Evolutionary conservation across 2,329 filamentous ascomycete genomes (phyloP).

Genomic region (Drechslerella coelobrocha): DNA sequence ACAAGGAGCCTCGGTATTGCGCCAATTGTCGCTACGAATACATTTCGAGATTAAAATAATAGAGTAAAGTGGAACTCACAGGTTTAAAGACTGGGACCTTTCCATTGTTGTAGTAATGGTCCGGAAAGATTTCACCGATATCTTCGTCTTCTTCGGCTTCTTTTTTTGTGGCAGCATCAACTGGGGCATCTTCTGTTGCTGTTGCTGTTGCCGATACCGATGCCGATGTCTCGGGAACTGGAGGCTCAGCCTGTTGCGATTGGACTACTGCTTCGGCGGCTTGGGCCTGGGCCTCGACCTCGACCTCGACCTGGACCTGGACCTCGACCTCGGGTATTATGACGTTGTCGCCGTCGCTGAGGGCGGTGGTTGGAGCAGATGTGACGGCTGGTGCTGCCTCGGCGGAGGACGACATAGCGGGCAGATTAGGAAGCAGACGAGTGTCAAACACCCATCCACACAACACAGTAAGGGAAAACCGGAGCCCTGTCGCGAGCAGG

Average conservation of each 20-base stretch:
- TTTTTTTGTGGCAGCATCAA: slow-evolving; percentile 15
- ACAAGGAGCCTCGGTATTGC: background rate
- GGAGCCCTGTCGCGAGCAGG: background rate
- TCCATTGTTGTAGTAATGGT: slow-evolving; percentile 82
- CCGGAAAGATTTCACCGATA: slow-evolving; percentile 79
- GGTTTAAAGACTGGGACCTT: slow-evolving; percentile 93
- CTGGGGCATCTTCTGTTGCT: background rate
- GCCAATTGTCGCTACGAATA: background rate
- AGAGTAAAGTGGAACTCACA: slow-evolving; percentile 61
- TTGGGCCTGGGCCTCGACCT: background rate
- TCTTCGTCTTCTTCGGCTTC: slow-evolving; percentile 64
- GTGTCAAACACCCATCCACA: slow-evolving; percentile 41
- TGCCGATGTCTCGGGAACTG: background rate
- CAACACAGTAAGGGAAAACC: slow-evolving; percentile 24
- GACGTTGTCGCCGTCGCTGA: slow-evolving; percentile 8
- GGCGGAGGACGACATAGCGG: slow-evolving; percentile 37
- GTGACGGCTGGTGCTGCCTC: slow-evolving; percentile 23
- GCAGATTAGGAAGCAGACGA: slow-evolving; percentile 13
- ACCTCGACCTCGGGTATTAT: background rate
- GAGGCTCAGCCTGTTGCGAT: background rate
- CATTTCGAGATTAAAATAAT: slow-evolving; percentile 3
- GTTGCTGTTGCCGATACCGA: background rate
- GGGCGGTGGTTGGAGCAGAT: slow-evolving; percentile 1
- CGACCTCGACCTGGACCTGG: background rate
- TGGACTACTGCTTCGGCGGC: background rate